phyloP scores from a whole-genome alignment of 1,284 basidiomycete species.

The Veloporphyrellus conicus region DNA sequence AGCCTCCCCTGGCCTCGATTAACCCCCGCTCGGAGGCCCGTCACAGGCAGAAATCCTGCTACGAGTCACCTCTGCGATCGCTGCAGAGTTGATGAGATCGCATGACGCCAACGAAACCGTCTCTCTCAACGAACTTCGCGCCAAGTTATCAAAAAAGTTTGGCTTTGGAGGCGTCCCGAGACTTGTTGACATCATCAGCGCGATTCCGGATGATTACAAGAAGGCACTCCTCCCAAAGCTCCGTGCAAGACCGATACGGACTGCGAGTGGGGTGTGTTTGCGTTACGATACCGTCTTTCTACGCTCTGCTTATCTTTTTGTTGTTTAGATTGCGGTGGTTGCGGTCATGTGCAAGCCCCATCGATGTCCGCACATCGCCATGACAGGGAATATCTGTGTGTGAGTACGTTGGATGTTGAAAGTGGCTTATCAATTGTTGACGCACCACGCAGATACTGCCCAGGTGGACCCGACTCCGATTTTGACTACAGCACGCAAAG shows the following conservation, averaged over 20 bases:
- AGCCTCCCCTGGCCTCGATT: background rate
- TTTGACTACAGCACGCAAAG: slow-evolving; percentile 99
- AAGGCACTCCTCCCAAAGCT: slow-evolving; percentile 87
- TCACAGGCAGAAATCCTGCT: slow-evolving; percentile 90
- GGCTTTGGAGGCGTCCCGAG: slow-evolving; percentile 84
- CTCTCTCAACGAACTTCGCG: slow-evolving; percentile 85
- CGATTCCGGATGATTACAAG: slow-evolving; percentile 96
- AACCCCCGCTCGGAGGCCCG: slow-evolving; percentile 46
- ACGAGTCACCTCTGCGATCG: slow-evolving; percentile 91
- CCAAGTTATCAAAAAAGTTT: slow-evolving; percentile 87
- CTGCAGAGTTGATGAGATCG: slow-evolving; percentile 87
- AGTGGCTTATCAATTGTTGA: background rate
- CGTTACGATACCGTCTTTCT: background rate
- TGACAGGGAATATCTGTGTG: slow-evolving; percentile 99
- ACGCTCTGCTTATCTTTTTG: slow-evolving; percentile 2
- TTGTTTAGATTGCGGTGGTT: slow-evolving; percentile 85
- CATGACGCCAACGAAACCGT: slow-evolving; percentile 75
- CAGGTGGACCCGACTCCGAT: slow-evolving; percentile 98
- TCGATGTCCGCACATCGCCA: slow-evolving; percentile 98
- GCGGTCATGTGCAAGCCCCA: slow-evolving; percentile 99
- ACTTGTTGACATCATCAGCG: slow-evolving; percentile 96
- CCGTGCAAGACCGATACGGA: slow-evolving; percentile 91
- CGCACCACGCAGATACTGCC: slow-evolving; percentile 76
- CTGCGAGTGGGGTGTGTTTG: slow-evolving; percentile 84
- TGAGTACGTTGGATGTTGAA: slow-evolving; percentile 37